Evolutionary conservation across 768 basidiomycete species (phyloP), one percentile per base, ranked within the genome.

Genomic region (Mycena amicta): DNA sequence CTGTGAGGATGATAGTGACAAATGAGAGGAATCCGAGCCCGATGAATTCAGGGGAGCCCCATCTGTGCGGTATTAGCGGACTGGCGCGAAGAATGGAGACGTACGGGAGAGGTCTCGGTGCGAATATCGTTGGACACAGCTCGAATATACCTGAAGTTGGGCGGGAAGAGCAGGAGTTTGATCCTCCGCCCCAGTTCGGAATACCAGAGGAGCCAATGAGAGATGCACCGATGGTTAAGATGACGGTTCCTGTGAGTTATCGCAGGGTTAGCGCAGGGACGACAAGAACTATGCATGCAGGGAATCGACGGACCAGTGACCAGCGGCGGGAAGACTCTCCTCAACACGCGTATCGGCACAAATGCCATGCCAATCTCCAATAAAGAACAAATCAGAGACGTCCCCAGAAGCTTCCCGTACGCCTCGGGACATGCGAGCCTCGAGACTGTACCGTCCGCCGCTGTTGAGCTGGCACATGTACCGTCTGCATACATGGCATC

Each of bases 1-100:
- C 92, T 1, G 88, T 88, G 26, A 93, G 68, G 64, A 93, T 81
- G 65, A 93, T 93, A 11, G 83, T 78, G 49, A 85, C 66, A 72
- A 93, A 94, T 0, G 87, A 88, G 27, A 94, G 77, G 79, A 95
- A 94, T 0, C 93, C 93, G 25, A 95, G 82, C 3, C 93, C 92
- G 47, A 93, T 88, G 74, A 91, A 92, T 67, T 92, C 82, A 0
- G 92, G 87, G 0, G 87, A 87, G 8, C 90, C 92, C 89, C 90
- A 94, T 4, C 84, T 85, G 33, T 50, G n/a, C n/a, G n/a, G n/a
- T n/a, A n/a, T n/a, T 4, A 57, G 43, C 22, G 46, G n/a, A n/a
- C 4, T 52, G 28, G 40, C 4, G 5, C 6, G 22, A 16, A 20
- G 28, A 23, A 27, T 47, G 43, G 22, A 45, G 16, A 71, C 83